Percentiles rank a stretch among this genome's conserved stretches.
These are phyloP conservation scores for Oryza australiensis DNA, from an alignment of 176 grass and related monocot species.

Conservation along the genomic window DNA sequence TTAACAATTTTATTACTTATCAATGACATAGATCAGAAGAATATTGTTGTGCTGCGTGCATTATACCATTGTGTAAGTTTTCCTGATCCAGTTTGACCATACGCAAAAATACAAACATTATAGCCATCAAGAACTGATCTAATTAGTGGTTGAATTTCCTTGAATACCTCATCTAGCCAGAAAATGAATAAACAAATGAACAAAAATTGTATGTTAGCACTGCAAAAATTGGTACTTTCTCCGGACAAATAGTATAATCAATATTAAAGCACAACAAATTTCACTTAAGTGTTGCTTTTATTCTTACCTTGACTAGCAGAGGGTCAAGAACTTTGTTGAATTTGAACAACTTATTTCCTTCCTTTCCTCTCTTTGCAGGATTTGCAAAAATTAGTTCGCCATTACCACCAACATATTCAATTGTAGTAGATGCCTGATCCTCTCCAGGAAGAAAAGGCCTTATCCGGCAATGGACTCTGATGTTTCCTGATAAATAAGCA, in stretches of 20 bases:
- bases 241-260: not conserved
- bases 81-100: conserved; percentile 98
- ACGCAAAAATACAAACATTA: conserved; percentile 95
- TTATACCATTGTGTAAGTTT: conserved; percentile 98
- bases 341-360: conserved; percentile 65
- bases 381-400: conserved; percentile 71
- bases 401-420: conserved; percentile 61
- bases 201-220: not conserved
- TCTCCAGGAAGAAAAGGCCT: conserved; percentile 78
- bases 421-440: conserved; percentile 50
- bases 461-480: conserved; percentile 89
- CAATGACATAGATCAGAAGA: not conserved
- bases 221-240: conserved; percentile 19
- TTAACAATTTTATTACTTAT: not conserved
- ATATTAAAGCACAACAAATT: not conserved
- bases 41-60: conserved; percentile 1
- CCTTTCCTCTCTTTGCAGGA: conserved; percentile 59
- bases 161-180: conserved; percentile 75
- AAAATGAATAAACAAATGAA: conserved; percentile 15
- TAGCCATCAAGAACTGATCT: conserved; percentile 93
- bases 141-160: conserved; percentile 79
- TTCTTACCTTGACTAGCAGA: conserved; percentile 69
- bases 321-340: conserved; percentile 84
- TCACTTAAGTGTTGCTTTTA: not conserved
- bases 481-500: conserved; percentile 67